These are phyloP conservation scores for Penicillium sp. DNA, from an alignment of 2,329 filamentous ascomycete genomes.

Conservation along the genomic window DNA sequence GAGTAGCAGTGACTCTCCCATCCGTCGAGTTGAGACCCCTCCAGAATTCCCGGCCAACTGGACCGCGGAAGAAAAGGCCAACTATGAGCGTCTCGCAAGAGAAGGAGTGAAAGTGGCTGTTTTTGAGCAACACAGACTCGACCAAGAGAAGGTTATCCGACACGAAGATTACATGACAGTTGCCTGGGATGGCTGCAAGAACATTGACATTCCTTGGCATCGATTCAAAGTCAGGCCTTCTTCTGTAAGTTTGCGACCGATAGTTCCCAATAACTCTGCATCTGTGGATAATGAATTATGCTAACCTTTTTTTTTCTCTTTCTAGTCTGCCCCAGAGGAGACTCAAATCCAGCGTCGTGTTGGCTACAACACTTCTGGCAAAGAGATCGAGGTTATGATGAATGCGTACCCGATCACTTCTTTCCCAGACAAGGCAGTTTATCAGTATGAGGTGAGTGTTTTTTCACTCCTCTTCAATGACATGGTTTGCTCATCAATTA, in stretches of 20 bases:
- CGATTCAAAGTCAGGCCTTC: conserved; percentile 1
- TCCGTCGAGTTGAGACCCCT: conserved; percentile 4
- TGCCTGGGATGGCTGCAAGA: conserved; percentile 8
- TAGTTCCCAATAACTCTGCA: neutral
- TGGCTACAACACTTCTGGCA: conserved; percentile 58
- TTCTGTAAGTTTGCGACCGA: neutral
- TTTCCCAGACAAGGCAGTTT: conserved; percentile 63
- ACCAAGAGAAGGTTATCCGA: neutral
- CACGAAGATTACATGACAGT: conserved; percentile 1
- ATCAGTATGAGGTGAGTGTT: conserved; percentile 78
- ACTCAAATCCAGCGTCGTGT: conserved; percentile 3
- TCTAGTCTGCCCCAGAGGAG: neutral
- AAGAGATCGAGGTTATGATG: conserved; percentile 56
- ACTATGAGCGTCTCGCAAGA: neutral
- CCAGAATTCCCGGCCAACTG: neutral
- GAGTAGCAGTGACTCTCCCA: conserved; percentile 1
- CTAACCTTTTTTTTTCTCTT: neutral
- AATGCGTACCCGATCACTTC: conserved; percentile 73
- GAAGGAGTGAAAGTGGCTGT: conserved; percentile 3
- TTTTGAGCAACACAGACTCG: conserved; percentile 1
- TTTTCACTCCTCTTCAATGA: neutral
- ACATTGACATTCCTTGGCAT: conserved; percentile 12
- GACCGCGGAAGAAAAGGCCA: conserved; percentile 4
- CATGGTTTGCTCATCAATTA: conserved; percentile 13
- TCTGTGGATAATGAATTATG: neutral